phyloP scores from a whole-genome alignment of 2,329 filamentous ascomycete genomes.

The Trichophyton simii region DNA sequence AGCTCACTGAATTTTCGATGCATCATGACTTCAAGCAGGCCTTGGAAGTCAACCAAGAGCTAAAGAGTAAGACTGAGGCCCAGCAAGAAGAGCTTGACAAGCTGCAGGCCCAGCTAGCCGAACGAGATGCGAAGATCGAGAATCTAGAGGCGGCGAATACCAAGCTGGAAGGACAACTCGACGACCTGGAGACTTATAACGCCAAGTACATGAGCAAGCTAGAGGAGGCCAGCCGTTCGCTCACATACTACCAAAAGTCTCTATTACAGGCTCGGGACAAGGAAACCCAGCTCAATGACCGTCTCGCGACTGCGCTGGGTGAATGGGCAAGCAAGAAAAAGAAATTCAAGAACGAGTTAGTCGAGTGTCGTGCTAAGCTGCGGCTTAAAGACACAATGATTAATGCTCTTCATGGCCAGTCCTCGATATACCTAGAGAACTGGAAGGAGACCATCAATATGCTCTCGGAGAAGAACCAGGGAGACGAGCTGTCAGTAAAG shows the following conservation, averaged over 20 bases:
- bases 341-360: neutral
- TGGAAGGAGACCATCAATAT: slow-evolving; percentile 5
- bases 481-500: slow-evolving; percentile 4
- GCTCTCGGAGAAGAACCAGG: neutral
- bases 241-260: neutral
- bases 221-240: neutral
- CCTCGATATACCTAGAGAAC: neutral
- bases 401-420: neutral
- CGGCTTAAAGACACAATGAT: neutral
- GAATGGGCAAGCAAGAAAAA: slow-evolving; percentile 6
- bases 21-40: slow-evolving; percentile 1
- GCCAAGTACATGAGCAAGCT: neutral
- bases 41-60: neutral
- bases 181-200: neutral
- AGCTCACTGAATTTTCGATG: neutral
- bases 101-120: neutral
- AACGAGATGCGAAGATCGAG: neutral
- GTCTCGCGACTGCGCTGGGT: neutral
- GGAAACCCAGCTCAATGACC: neutral
- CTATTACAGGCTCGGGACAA: neutral
- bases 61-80: neutral
- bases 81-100: neutral
- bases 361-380: neutral
- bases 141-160: neutral
- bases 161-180: neutral